A percentile compares a stretch with the other conserved stretches of the same genome.
Conservation (phyloP, 2,329 filamentous ascomycete genomes). For the Fusarium irregulare region DNA sequence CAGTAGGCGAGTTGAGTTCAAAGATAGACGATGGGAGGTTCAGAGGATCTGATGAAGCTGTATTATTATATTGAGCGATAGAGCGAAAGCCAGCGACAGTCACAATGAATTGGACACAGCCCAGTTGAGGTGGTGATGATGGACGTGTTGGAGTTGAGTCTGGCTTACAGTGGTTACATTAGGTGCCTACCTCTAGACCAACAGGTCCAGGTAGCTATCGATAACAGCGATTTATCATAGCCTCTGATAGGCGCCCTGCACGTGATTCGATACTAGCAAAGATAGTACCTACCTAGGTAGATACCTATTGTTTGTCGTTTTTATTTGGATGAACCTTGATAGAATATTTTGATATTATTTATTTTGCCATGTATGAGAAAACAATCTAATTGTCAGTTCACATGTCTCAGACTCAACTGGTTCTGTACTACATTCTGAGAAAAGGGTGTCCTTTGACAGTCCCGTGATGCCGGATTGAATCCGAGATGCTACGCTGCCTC, state of each 20-base stretch:
- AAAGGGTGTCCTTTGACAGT: slow-evolving; percentile 30
- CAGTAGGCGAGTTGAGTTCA: neutral
- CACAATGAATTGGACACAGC: slow-evolving; percentile 1
- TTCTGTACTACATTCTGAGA: slow-evolving; percentile 16
- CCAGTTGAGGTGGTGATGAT: slow-evolving; percentile 19
- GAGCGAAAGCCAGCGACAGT: neutral
- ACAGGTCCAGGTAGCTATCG: slow-evolving; percentile 9
- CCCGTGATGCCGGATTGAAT: slow-evolving; percentile 19
- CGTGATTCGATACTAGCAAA: slow-evolving; percentile 35
- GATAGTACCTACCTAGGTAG: too few species aligned
- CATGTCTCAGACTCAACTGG: slow-evolving; percentile 26
- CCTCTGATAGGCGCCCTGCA: slow-evolving; percentile 42
- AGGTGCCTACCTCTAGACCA: slow-evolving; percentile 14
- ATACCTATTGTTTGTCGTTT: neutral
- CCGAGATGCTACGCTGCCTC: neutral
- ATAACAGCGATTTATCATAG: neutral
- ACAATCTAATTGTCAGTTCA: neutral
- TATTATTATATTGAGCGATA: neutral
- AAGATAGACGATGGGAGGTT: neutral
- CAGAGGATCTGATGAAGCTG: neutral
- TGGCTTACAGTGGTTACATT: slow-evolving; percentile 46
- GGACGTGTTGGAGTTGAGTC: slow-evolving; percentile 30
- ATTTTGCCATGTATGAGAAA: neutral
- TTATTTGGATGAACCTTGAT: neutral
- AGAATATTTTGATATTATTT: neutral